Evolutionary conservation across 1,284 basidiomycete species (phyloP).

Genomic region (Malassezia obtusa): DNA sequence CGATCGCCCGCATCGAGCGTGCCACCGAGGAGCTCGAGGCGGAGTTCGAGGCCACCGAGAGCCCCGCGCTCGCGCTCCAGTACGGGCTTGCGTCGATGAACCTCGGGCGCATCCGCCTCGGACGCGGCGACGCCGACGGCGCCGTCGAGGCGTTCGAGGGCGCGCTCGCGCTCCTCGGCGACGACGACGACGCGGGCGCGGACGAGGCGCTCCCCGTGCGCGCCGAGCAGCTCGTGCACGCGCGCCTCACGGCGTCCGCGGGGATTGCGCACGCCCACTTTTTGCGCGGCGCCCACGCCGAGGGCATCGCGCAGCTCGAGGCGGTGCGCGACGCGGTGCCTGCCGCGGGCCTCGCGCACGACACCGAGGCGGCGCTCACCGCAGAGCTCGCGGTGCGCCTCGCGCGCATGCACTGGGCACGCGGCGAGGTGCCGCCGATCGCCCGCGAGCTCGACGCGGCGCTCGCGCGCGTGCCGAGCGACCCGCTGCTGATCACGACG

Average conservation of each 20-base stretch:
- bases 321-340: constrained; percentile 9
- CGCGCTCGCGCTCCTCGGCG: constrained; percentile 62
- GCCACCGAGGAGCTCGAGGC: constrained; percentile 69
- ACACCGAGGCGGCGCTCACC: constrained; percentile 53
- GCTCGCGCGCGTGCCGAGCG: constrained; percentile 4
- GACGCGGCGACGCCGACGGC: constrained; percentile 55
- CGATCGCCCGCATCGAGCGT: constrained; percentile 56
- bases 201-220: constrained; percentile 48
- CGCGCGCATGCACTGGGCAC: constrained; percentile 64
- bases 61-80: constrained; percentile 61
- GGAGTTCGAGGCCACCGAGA: constrained; percentile 78
- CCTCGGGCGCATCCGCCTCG: constrained; percentile 66
- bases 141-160: constrained; percentile 65
- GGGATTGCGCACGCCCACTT: constrained; percentile 18
- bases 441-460: constrained; percentile 60
- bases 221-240: constrained; percentile 5
- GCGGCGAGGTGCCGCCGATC: constrained; percentile 70
- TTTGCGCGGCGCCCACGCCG: constrained; percentile 8
- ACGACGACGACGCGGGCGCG: constrained; percentile 46
- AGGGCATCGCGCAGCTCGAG: constrained; percentile 7
- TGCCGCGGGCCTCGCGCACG: neutral
- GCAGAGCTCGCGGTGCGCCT: constrained; percentile 68
- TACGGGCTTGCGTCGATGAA: constrained; percentile 76
- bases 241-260: constrained; percentile 14
- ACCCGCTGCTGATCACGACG: constrained; percentile 10